Conservation (phyloP, 345 rosid genomes). For the Mallotus nudiflorus region DNA sequence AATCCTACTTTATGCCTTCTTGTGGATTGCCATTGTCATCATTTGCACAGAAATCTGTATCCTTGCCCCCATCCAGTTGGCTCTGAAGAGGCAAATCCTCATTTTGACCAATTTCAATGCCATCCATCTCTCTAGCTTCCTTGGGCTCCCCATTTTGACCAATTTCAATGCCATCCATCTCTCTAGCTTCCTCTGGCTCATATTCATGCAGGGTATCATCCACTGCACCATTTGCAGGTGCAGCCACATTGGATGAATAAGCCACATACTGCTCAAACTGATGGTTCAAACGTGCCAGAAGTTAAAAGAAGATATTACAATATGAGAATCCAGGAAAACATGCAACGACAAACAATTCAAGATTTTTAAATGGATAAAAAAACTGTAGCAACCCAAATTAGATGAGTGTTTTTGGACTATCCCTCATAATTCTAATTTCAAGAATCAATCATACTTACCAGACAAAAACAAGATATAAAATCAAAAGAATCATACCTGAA, state of each 20-base stretch:
- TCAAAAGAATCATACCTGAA: slow-evolving; percentile 52
- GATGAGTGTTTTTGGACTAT: background rate
- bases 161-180: too few relatives aligned
- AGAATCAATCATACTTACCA: background rate
- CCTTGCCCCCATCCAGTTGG: slow-evolving; percentile 20
- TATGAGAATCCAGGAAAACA: background rate
- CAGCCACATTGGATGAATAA: slow-evolving; percentile 38
- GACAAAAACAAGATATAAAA: background rate
- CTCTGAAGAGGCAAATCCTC: slow-evolving; percentile 24
- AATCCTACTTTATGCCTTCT: slow-evolving; percentile 32
- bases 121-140: too few relatives aligned
- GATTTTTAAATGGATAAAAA: background rate
- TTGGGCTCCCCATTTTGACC: too few relatives aligned
- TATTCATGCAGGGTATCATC: slow-evolving; percentile 19
- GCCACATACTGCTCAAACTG: slow-evolving; percentile 49
- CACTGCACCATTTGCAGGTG: slow-evolving; percentile 29
- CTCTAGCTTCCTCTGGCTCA: slow-evolving; percentile 35
- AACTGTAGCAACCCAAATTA: background rate
- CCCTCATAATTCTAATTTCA: background rate
- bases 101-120: too few relatives aligned
- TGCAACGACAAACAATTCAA: slow-evolving; percentile 1
- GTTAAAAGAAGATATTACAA: background rate
- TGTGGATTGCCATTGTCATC: slow-evolving; percentile 6
- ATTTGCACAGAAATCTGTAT: slow-evolving; percentile 19
- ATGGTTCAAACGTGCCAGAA: slow-evolving; percentile 51